Conservation (phyloP, 1,284 basidiomycete genomes). For the Leccinum solheimii region DNA sequence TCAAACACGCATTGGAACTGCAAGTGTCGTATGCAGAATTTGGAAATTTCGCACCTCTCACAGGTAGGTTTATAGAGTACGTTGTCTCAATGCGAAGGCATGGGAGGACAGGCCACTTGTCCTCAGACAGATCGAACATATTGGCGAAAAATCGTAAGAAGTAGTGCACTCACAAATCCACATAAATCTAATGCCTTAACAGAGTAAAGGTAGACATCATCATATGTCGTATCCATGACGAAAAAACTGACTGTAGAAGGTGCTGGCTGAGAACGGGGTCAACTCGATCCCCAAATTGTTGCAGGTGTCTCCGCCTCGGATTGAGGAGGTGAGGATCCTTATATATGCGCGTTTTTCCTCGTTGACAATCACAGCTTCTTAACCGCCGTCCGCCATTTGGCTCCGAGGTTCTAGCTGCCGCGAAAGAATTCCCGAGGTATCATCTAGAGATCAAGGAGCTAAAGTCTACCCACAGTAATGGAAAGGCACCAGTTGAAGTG, state of each 20-base stretch:
- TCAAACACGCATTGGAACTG: constrained; percentile 74
- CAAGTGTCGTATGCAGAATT: constrained; percentile 32
- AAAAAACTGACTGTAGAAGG: constrained; percentile 40
- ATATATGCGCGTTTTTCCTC: background rate
- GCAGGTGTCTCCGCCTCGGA: constrained; percentile 53
- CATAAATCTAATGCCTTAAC: constrained; percentile 3
- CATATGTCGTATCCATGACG: background rate
- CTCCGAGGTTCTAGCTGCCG: constrained; percentile 58
- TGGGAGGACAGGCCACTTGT: constrained; percentile 85
- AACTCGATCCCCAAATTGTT: constrained; percentile 59
- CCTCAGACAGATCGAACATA: constrained; percentile 75
- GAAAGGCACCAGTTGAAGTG: constrained; percentile 57
- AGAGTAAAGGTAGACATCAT: constrained; percentile 53
- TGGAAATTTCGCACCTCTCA: constrained; percentile 9
- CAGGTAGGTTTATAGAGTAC: constrained; percentile 46
- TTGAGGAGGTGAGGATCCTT: constrained; percentile 57
- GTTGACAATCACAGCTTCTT: constrained; percentile 52
- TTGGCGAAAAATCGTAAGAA: constrained; percentile 83
- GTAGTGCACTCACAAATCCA: background rate
- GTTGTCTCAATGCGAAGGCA: constrained; percentile 73
- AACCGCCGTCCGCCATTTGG: constrained; percentile 76
- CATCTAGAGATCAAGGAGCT: constrained; percentile 50
- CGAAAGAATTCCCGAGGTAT: constrained; percentile 67
- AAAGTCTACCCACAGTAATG: constrained; percentile 41
- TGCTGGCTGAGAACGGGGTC: constrained; percentile 72